Evolutionary conservation across 2,329 filamentous ascomycete species (phyloP), one percentile per base, ranked within the genome.

Genomic region (Aureobasidium subglaciale): DNA sequence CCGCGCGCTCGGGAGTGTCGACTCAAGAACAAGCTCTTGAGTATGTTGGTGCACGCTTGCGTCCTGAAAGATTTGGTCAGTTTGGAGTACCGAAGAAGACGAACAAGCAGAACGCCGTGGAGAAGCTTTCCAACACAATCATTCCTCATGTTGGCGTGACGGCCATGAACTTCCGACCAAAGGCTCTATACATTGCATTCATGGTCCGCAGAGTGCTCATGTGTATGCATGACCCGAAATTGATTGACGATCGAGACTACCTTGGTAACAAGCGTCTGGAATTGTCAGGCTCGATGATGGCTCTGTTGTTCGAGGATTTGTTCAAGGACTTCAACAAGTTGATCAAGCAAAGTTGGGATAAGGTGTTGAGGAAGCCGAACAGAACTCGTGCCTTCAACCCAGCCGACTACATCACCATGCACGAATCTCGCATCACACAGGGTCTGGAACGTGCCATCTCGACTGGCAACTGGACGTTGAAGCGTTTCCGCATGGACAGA

Each of bases 401-500:
- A 3, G 84, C 87, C 60, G 83, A 87, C 35, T 86, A 95, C 65
- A 87, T 99, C 63, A 86, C 84, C 62, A 87, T 89, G 43, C 88
- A 93, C 63, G 88, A 89, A 55, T 88, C 88, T 62, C 85, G 86
- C 64, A 97, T 99, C 63, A 95, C 91, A 0, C 81, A 87, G 62
- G 93, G 93, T 11, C 90, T 99, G 80, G 95, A 96, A 70, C 84
- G 95, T 59, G 92, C 93, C 7, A 96, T 99, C 58, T 91, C 95
- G 54, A 97, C 93, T 0, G 93, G 93, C 18, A 99, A 99, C 67
- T 99, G 93, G 93, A 96, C 82, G 60, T 80, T 99, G 63, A 96
- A 96, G 73, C 90, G 95, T 69, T 99, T 99, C 76, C 90, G 92
- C 71, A 99, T 99, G 93, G 95, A 97, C 67, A 81, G 92, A 68